Evolutionary conservation across 1,139 yeast genomes (phyloP), one percentile per base, ranked within the genome.

Genomic region (Pichia sp.): DNA sequence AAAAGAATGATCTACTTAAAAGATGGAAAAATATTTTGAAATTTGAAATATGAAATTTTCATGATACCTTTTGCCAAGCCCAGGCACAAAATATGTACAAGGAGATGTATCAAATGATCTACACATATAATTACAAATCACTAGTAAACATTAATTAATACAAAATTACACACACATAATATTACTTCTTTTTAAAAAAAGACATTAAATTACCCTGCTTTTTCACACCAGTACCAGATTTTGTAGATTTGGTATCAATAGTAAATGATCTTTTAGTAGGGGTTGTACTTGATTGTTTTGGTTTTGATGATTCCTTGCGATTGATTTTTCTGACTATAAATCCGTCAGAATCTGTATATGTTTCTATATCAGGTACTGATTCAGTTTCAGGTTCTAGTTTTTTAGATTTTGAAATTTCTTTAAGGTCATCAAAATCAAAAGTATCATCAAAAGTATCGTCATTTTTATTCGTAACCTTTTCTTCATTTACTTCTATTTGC

Each of bases 181-280:
- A 19, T 52, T 56, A 51, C 44, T 61, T 60, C 52, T 64, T 64
- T 18, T 66, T 65, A 46, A 66, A 66, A 51, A 66, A 66, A 7
- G 63, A 56, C 67, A 65, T 64, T 45, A 66, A 53, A 8, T 66
- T 63, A 7, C 64, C 55, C 50, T 66, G 69, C 48, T 66, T 56
- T 18, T 52, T 54, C 2, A 64, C 57, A 28, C 53, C 59, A 10
- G 43, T 49, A 13, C 27, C 31, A 3, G 42, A 16, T 13, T 41
- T 50, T 36, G 47, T 51, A 5, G 57, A 34, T 18, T 50, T 49
- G 1, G 49, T 42, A 13, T 50, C 58, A 19, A 50, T 45, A 29
- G 44, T 52, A 29, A 46, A 50, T 11, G 48, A 43, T n/a, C 44
- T 39, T 22, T 43, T 43, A 0, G 53, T 14, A 14, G 47, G 22